Evolutionary conservation across 192 early-diverging fungal species (phyloP).

Genomic region (Umbelopsis sp.): DNA sequence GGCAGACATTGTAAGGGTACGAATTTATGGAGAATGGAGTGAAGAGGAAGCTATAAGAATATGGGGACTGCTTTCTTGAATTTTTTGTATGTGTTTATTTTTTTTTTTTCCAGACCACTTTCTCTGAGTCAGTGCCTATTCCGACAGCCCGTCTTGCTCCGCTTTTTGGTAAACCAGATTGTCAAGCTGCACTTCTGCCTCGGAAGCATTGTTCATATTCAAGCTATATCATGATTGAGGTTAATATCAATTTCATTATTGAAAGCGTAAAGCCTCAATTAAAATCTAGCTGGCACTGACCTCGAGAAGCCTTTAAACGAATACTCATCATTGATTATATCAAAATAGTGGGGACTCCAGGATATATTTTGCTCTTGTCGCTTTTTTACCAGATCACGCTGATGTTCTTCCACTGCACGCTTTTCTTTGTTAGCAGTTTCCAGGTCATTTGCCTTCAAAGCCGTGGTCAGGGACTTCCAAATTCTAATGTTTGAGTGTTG

Average conservation of each 20-base stretch:
- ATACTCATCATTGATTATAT: conserved; percentile 36
- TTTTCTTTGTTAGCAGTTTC: conserved; percentile 74
- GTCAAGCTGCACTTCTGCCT: background rate
- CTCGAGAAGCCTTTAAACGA: conserved; percentile 42
- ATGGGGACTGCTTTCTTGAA: no score
- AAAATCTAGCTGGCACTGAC: conserved; percentile 4
- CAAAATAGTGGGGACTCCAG: conserved; percentile 73
- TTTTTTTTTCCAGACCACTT: conserved; percentile 1
- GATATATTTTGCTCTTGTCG: conserved; percentile 55
- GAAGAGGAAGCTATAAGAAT: background rate
- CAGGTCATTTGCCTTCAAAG: conserved; percentile 64
- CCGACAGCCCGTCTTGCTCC: conserved; percentile 4
- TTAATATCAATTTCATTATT: no score
- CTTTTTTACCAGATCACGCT: conserved; percentile 60
- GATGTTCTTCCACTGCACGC: conserved; percentile 69
- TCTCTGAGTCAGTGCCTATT: background rate
- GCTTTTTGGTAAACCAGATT: background rate
- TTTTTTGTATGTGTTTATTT: background rate
- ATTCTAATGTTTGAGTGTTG: conserved; percentile 37
- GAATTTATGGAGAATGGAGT: background rate
- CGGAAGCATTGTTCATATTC: conserved; percentile 2
- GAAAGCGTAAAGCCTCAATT: no score
- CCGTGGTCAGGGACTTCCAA: conserved; percentile 78
- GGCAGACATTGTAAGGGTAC: conserved; percentile 9
- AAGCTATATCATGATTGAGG: background rate